A percentile compares a stretch with the other conserved stretches of the same genome.
Conservation (phyloP, 1,139 yeast species). For the Suhomyces bokatorum region DNA sequence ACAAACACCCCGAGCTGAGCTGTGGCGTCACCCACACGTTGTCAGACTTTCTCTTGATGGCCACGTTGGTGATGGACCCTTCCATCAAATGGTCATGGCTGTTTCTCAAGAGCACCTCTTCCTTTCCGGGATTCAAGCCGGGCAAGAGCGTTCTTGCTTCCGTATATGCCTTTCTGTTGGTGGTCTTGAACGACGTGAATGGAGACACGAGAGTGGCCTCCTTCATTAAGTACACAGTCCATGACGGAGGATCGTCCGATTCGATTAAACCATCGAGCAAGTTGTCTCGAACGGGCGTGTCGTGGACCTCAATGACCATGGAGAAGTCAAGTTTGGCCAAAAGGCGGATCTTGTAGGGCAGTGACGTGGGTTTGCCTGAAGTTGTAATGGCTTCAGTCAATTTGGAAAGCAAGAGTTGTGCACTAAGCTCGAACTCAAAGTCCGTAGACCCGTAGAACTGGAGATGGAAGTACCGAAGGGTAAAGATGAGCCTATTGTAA, state of each 20-base stretch:
- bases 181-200: slow-evolving; percentile 88
- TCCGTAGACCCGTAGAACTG: slow-evolving; percentile 15
- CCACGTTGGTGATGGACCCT: slow-evolving; percentile 83
- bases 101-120: slow-evolving; percentile 75
- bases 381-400: slow-evolving; percentile 43
- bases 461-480: slow-evolving; percentile 54
- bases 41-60: slow-evolving; percentile 48
- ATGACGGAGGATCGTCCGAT: slow-evolving; percentile 20
- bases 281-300: slow-evolving; percentile 35
- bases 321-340: slow-evolving; percentile 50
- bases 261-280: slow-evolving; percentile 42
- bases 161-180: slow-evolving; percentile 63
- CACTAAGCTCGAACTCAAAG: slow-evolving; percentile 37
- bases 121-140: slow-evolving; percentile 34
- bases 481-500: slow-evolving; percentile 53
- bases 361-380: slow-evolving; percentile 26
- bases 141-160: slow-evolving; percentile 58
- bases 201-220: slow-evolving; percentile 60
- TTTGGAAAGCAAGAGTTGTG: slow-evolving; percentile 42
- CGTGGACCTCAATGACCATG: slow-evolving; percentile 52
- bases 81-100: slow-evolving; percentile 66
- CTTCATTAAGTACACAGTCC: slow-evolving; percentile 65
- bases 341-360: slow-evolving; percentile 61
- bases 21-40: slow-evolving; percentile 80
- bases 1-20: slow-evolving; percentile 74